These are phyloP conservation scores for Flaveria linearis DNA, from an alignment of 129 eudicot species.

Conservation along the genomic window DNA sequence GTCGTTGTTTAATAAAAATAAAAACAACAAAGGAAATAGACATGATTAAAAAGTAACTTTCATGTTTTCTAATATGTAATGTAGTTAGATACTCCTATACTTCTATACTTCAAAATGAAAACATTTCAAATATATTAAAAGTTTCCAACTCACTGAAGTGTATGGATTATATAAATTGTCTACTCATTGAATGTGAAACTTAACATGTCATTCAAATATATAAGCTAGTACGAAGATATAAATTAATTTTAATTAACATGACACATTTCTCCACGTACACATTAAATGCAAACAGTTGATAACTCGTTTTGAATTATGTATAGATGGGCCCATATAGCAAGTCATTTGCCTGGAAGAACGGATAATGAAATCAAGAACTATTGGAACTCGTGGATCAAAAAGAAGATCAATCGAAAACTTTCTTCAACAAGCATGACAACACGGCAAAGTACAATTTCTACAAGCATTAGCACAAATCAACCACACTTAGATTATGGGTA, in stretches of 20 bases:
- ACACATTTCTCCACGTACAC: background rate
- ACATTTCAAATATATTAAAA: too few relatives aligned
- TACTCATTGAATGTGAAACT: background rate
- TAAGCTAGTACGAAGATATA: background rate
- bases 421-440: slow-evolving; percentile 39
- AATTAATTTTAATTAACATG: background rate
- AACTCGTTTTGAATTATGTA: background rate
- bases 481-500: slow-evolving; percentile 33
- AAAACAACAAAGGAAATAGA: too few relatives aligned
- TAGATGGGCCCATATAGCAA: slow-evolving; percentile 97
- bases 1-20: too few relatives aligned
- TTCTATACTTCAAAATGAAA: too few relatives aligned
- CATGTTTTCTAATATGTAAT: too few relatives aligned
- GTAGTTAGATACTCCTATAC: too few relatives aligned
- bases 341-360: slow-evolving; percentile 90
- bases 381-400: slow-evolving; percentile 96
- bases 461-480: slow-evolving; percentile 18
- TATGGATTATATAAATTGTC: background rate
- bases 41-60: too few relatives aligned
- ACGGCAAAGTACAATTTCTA: slow-evolving; percentile 29
- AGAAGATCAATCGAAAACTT: slow-evolving; percentile 71
- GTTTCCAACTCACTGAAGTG: too few relatives aligned
- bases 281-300: background rate
- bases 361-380: slow-evolving; percentile 89
- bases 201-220: background rate